Evolutionary conservation across 768 basidiomycete genomes (phyloP).

Genomic region (Tubosaeta brunneosetosa): DNA sequence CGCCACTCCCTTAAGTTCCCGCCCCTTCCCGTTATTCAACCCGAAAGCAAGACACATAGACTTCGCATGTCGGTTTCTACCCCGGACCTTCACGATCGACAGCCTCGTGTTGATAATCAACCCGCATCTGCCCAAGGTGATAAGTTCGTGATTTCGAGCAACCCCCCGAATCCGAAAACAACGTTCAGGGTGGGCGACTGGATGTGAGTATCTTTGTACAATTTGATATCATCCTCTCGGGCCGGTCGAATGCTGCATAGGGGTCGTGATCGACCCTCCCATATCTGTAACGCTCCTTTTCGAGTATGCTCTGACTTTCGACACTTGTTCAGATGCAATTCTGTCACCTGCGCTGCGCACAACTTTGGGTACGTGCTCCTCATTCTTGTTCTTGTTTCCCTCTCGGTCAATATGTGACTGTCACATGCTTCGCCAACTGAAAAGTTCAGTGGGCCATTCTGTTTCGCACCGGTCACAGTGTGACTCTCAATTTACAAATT

Average conservation of each 20-base stretch:
- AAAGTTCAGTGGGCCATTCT: not conserved
- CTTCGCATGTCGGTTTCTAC: conserved; percentile 35
- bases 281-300: conserved; percentile 3
- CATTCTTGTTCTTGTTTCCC: conserved; percentile 6
- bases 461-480: conserved; percentile 17
- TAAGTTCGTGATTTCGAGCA: conserved; percentile 59
- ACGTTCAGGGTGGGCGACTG: conserved; percentile 69
- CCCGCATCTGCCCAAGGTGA: conserved; percentile 12
- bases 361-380: conserved; percentile 71
- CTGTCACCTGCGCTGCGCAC: conserved; percentile 69
- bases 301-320: conserved; percentile 6
- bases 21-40: conserved; percentile 21
- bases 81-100: conserved; percentile 29
- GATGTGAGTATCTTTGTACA: conserved; percentile 51
- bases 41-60: conserved; percentile 13
- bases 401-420: not conserved
- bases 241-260: conserved; percentile 8
- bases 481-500: conserved; percentile 22
- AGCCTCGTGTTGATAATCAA: not conserved
- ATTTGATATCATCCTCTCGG: conserved; percentile 18
- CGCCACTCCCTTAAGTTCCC: conserved; percentile 10
- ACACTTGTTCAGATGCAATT: conserved; percentile 49
- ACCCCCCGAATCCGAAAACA: conserved; percentile 66
- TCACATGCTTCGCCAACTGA: conserved; percentile 1
- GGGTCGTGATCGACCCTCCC: conserved; percentile 14